These are phyloP conservation scores for Monilinia laxa DNA, from an alignment of 2,329 filamentous ascomycete genomes.

Conservation along the genomic window DNA sequence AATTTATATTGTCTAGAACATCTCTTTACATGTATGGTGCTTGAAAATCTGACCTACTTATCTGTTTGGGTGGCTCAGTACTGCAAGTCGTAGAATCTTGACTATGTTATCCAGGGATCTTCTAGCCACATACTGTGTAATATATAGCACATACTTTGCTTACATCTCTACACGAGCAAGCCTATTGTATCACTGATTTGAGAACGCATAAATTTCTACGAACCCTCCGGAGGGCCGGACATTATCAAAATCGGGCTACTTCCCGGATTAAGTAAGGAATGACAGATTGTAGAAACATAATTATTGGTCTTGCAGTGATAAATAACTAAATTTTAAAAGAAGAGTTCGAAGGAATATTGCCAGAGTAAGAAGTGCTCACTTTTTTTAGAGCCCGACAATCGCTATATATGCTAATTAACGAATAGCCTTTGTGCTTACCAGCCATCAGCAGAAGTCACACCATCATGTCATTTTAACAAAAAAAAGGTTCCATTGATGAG, in stretches of 20 bases:
- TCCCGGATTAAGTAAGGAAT: neutral
- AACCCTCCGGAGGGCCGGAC: too few species aligned
- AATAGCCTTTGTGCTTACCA: neutral
- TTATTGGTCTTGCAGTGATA: neutral
- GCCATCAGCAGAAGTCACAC: neutral
- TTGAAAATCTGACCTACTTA: neutral
- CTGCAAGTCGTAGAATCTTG: neutral
- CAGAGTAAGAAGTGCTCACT: neutral
- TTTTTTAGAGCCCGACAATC: neutral
- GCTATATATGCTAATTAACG: neutral
- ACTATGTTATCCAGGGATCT: neutral
- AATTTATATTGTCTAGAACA: neutral
- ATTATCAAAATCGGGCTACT: neutral
- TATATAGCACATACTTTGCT: neutral
- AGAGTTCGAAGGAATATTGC: too few species aligned
- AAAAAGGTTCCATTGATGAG: neutral
- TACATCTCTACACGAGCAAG: slow-evolving; percentile 3
- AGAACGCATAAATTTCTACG: neutral
- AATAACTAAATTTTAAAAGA: neutral
- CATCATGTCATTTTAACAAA: neutral
- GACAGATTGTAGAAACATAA: neutral
- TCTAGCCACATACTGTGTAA: neutral
- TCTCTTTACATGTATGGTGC: neutral
- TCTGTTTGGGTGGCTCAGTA: neutral
- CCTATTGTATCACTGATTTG: neutral